Evolutionary conservation across 306 rosid genomes (phyloP).

Genomic region (Lotus japonicus): DNA sequence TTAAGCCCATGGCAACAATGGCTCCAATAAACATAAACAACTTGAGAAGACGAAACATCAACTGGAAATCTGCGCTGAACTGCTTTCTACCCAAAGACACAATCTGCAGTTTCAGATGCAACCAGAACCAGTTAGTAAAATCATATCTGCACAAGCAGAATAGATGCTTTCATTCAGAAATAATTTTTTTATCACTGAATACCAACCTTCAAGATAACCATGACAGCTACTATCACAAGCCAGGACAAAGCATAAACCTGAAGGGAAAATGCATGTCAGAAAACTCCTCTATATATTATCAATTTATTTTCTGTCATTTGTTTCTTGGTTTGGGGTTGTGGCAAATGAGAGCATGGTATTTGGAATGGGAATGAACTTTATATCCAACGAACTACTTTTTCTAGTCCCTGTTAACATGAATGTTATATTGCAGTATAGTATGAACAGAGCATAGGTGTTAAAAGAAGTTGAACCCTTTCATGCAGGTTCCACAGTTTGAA

Average conservation of each 20-base stretch:
- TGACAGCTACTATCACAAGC: slow-evolving; percentile 82
- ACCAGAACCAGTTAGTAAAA: slow-evolving; percentile 24
- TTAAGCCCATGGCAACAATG: slow-evolving; percentile 43
- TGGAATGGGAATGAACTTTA: no score
- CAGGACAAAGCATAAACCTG: slow-evolving; percentile 95
- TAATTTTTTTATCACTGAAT: slow-evolving; percentile 3
- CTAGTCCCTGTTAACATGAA: neutral
- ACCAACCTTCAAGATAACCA: slow-evolving; percentile 80
- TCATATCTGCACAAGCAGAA: slow-evolving; percentile 9
- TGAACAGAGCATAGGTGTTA: neutral
- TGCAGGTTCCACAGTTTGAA: slow-evolving; percentile 11
- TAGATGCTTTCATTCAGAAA: neutral
- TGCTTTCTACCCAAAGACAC: slow-evolving; percentile 87
- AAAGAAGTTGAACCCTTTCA: slow-evolving; percentile 11
- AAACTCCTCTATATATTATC: neutral
- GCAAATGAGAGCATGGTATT: no score
- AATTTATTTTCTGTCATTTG: neutral
- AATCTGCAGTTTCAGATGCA: slow-evolving; percentile 51
- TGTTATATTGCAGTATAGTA: neutral
- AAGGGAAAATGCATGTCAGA: slow-evolving; percentile 24
- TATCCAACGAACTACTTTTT: no score
- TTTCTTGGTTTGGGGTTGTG: neutral
- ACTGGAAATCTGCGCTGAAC: slow-evolving; percentile 94
- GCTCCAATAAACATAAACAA: slow-evolving; percentile 67
- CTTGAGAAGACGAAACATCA: slow-evolving; percentile 93